Evolutionary conservation across 2,329 filamentous ascomycete species (phyloP).

Genomic region (Talaromyces sp.): DNA sequence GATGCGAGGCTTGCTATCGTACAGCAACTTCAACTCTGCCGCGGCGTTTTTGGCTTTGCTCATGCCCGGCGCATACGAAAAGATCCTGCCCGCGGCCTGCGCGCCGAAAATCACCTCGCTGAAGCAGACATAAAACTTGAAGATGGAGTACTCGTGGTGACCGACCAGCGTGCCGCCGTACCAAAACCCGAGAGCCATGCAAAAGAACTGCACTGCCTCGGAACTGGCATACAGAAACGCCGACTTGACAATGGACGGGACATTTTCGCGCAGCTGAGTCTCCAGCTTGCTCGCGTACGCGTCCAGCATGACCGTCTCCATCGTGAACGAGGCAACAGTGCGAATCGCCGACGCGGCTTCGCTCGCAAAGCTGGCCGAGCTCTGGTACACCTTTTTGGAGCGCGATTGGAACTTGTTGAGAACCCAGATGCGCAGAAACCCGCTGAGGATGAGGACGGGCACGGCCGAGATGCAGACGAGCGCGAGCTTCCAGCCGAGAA

Average conservation of each 20-base stretch:
- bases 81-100: conserved; percentile 84
- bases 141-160: conserved; percentile 65
- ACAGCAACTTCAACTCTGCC: conserved; percentile 62
- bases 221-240: conserved; percentile 77
- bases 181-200: conserved; percentile 87
- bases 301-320: conserved; percentile 73
- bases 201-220: conserved; percentile 78
- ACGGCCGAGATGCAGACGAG: conserved; percentile 76
- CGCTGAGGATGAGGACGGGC: conserved; percentile 71
- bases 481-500: conserved; percentile 81
- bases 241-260: conserved; percentile 71
- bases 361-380: conserved; percentile 80
- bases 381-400: conserved; percentile 73
- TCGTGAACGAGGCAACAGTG: conserved; percentile 84
- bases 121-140: conserved; percentile 92
- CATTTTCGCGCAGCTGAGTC: conserved; percentile 61
- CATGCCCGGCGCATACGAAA: conserved; percentile 88
- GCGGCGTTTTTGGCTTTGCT: conserved; percentile 86
- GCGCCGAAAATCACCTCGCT: conserved; percentile 83
- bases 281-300: conserved; percentile 67
- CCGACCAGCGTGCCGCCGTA: conserved; percentile 77
- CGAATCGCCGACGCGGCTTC: conserved; percentile 92
- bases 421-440: conserved; percentile 85
- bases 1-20: conserved; percentile 40
- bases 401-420: conserved; percentile 73